Conservation (phyloP, 495 filamentous ascomycete species). For the Neurospora sp. region DNA sequence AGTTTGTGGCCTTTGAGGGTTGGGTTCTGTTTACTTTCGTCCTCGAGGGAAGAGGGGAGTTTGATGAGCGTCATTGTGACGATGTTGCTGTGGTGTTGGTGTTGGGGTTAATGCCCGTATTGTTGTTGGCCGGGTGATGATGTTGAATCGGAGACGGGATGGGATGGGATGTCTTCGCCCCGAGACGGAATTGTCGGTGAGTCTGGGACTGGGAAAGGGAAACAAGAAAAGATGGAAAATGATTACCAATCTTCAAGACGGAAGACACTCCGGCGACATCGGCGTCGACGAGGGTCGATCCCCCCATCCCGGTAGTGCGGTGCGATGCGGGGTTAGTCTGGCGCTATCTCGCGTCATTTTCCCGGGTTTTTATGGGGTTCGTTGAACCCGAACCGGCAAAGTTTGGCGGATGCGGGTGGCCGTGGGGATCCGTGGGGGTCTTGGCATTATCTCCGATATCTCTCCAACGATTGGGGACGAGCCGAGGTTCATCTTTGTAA, state of each 20-base stretch:
- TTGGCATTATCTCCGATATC: too few relatives aligned
- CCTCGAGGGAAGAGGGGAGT: not conserved
- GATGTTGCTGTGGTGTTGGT: not conserved
- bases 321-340: not conserved
- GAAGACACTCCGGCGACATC: not conserved
- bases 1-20: slow-evolving; percentile 36
- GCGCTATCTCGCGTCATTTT: not conserved
- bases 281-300: not conserved
- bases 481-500: too few relatives aligned
- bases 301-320: not conserved
- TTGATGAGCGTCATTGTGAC: not conserved
- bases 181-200: not conserved
- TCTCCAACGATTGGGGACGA: not conserved
- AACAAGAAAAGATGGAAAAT: not conserved
- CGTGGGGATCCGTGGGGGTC: too few relatives aligned
- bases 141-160: not conserved
- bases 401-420: not conserved
- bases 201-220: too few relatives aligned
- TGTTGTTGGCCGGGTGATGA: not conserved
- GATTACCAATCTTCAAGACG: not conserved
- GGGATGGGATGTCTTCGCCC: not conserved
- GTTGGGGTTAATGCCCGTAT: not conserved
- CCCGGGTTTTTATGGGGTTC: not conserved
- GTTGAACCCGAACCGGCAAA: not conserved
- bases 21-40: slow-evolving; percentile 14